Evolutionary conservation across 192 early-diverging fungal species (phyloP).

Genomic region (Backusella psychrophila): DNA sequence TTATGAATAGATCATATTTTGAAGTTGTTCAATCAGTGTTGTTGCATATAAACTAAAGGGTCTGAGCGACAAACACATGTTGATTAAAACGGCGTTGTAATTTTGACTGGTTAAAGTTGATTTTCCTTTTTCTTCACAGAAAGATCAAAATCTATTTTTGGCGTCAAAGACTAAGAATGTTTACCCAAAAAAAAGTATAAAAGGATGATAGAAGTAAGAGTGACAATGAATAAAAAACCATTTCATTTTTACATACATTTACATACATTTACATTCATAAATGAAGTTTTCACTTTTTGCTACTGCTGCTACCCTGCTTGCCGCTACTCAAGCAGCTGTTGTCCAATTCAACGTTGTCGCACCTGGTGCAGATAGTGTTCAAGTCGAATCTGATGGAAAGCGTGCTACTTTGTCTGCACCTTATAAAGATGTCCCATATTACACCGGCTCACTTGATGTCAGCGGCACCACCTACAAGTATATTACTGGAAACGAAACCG

Average conservation of each 20-base stretch:
- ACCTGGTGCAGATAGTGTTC: slow-evolving; percentile 32
- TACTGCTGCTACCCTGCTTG: slow-evolving; percentile 17
- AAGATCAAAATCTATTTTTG: neutral
- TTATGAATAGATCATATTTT: neutral
- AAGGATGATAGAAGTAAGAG: neutral
- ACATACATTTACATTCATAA: neutral
- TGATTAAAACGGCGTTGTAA: neutral
- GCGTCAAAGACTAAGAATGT: neutral
- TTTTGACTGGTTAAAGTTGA: neutral
- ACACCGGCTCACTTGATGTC: slow-evolving; percentile 30
- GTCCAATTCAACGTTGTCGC: slow-evolving; percentile 37
- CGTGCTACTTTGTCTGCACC: slow-evolving; percentile 20
- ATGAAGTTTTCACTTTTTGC: neutral
- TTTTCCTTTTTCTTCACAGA: neutral
- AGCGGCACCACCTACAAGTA: slow-evolving; percentile 40
- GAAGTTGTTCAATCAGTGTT: neutral
- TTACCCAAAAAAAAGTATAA: neutral
- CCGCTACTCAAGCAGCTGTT: slow-evolving; percentile 30
- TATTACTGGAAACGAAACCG: slow-evolving; percentile 19
- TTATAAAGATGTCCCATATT: slow-evolving; percentile 30
- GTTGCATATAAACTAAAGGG: neutral
- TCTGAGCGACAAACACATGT: neutral
- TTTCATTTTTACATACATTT: neutral
- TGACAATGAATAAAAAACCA: neutral
- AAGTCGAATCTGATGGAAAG: slow-evolving; percentile 33